Evolutionary conservation across 139 green algal species (phyloP).

Genomic region (Chlorella ohadii): DNA sequence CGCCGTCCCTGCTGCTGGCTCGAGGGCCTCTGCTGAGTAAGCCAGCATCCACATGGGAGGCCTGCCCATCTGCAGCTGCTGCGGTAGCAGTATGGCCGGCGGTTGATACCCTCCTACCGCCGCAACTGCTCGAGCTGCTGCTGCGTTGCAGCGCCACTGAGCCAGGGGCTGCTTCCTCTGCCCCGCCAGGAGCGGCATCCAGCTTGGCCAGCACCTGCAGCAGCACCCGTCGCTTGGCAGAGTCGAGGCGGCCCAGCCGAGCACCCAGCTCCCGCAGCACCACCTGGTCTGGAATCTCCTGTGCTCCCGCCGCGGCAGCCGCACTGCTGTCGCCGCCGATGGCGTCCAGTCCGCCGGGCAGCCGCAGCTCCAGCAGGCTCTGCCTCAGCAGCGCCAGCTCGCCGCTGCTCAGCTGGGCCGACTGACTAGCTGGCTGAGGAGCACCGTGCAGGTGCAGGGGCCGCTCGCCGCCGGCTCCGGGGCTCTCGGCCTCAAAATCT

Average conservation of each 20-base stretch:
- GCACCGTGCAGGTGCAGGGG: no score
- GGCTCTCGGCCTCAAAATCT: not conserved
- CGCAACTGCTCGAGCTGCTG: no score
- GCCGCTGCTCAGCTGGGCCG: not conserved
- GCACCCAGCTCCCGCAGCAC: constrained; percentile 28
- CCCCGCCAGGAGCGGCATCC: not conserved
- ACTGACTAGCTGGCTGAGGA: not conserved
- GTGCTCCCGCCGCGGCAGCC: no score
- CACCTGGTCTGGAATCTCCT: constrained; percentile 12
- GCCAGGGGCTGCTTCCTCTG: no score
- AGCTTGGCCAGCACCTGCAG: constrained; percentile 16
- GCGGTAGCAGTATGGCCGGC: no score
- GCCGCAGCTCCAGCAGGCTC: constrained; percentile 24
- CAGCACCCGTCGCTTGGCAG: constrained; percentile 30
- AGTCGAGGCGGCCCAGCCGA: constrained; percentile 24
- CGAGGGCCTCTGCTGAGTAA: not conserved
- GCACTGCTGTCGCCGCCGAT: not conserved
- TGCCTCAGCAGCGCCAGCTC: constrained; percentile 18
- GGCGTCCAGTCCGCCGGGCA: not conserved
- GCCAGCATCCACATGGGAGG: not conserved
- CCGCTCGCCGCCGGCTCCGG: no score
- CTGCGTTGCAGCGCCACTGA: no score
- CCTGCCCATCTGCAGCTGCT: not conserved
- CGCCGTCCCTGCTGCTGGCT: not conserved
- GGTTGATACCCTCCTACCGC: no score